Conservation (phyloP, 208 protist genomes). For the Leishmania martiniquensis region DNA sequence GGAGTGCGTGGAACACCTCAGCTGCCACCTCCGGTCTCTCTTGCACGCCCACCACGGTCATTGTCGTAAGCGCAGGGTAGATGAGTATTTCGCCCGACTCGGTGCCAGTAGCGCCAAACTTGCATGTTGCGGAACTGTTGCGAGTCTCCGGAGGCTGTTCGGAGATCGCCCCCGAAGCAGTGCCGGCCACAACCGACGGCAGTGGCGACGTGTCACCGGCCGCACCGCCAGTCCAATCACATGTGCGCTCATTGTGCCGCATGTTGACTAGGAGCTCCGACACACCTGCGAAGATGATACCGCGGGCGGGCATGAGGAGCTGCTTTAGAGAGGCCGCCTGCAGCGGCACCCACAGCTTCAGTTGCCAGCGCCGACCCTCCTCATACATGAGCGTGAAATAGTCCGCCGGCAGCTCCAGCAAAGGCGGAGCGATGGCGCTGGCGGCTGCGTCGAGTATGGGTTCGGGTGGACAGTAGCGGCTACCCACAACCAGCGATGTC, state of each 20-base stretch:
- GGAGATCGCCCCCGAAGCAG: neutral
- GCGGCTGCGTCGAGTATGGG: slow-evolving; percentile 32
- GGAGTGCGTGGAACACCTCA: slow-evolving; percentile 47
- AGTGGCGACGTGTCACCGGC: neutral
- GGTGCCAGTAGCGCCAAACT: slow-evolving; percentile 3
- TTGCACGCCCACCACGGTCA: slow-evolving; percentile 72
- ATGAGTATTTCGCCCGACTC: slow-evolving; percentile 30
- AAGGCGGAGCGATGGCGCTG: neutral
- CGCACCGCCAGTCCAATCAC: slow-evolving; percentile 24
- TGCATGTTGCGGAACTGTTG: slow-evolving; percentile 12
- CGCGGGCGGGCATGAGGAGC: slow-evolving; percentile 40
- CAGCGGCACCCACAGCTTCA: slow-evolving; percentile 83
- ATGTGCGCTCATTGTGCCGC: slow-evolving; percentile 35
- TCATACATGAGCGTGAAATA: slow-evolving; percentile 50
- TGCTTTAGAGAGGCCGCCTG: slow-evolving; percentile 25
- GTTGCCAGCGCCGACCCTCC: slow-evolving; percentile 40
- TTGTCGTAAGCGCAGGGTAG: slow-evolving; percentile 51
- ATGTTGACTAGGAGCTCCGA: slow-evolving; percentile 73
- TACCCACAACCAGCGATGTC: slow-evolving; percentile 52
- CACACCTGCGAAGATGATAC: slow-evolving; percentile 37
- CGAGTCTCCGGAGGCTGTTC: slow-evolving; percentile 13
- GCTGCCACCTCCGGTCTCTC: slow-evolving; percentile 32
- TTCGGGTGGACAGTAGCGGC: slow-evolving; percentile 15
- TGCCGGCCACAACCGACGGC: slow-evolving; percentile 1
- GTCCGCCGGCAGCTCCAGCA: slow-evolving; percentile 53